phyloP scores from a whole-genome alignment of 2,329 filamentous ascomycete species.

The Magnaporthiopsis incrustans region DNA sequence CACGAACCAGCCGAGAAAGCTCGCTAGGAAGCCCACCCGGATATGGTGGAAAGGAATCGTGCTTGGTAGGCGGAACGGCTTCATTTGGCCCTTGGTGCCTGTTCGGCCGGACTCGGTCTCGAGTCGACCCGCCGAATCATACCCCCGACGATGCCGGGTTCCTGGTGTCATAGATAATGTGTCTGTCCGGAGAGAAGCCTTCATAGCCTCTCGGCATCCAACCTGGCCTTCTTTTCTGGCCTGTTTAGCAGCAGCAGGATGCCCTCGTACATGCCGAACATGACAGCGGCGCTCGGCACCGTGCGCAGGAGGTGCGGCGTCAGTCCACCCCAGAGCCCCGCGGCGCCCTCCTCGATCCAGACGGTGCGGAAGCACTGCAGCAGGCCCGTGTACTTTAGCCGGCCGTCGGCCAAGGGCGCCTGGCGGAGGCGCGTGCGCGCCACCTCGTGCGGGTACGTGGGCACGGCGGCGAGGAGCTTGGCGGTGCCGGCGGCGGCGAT shows the following conservation, averaged over 20 bases:
- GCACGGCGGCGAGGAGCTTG: conserved; percentile 75
- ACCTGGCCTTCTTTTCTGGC: conserved; percentile 7
- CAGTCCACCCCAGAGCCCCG: conserved; percentile 80
- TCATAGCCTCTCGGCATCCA: background rate
- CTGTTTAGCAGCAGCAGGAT: conserved; percentile 41
- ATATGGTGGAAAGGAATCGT: no score
- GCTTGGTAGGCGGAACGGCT: no score
- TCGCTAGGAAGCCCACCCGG: no score
- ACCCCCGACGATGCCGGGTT: no score
- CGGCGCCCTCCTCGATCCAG: conserved; percentile 81
- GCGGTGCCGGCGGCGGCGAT: conserved; percentile 71
- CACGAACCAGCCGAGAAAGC: no score
- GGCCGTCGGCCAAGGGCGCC: conserved; percentile 64
- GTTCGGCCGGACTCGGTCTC: no score
- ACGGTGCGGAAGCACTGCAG: conserved; percentile 83
- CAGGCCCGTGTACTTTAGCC: conserved; percentile 80
- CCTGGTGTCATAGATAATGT: background rate
- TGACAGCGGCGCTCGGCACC: conserved; percentile 88
- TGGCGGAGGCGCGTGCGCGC: conserved; percentile 79
- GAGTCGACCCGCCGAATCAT: no score
- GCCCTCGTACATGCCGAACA: conserved; percentile 81
- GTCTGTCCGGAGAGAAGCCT: background rate
- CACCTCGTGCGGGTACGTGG: conserved; percentile 91
- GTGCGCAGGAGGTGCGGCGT: conserved; percentile 87
- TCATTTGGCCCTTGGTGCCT: no score